Evolutionary conservation across 768 basidiomycete genomes (phyloP).

Genomic region (Phanerochaete carnosa): DNA sequence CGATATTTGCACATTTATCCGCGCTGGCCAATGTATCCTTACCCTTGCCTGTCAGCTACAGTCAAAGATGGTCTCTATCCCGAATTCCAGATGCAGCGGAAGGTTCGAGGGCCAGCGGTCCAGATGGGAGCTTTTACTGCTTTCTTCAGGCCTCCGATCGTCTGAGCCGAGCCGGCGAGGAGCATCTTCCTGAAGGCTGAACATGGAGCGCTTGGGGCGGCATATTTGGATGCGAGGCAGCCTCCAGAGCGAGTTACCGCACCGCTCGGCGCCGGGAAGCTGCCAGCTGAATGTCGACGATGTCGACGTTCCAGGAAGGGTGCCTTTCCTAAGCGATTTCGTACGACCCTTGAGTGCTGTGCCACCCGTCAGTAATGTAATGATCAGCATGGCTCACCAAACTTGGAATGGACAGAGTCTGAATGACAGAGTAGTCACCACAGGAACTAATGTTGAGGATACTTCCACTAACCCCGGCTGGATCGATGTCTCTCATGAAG

Average conservation of each 20-base stretch:
- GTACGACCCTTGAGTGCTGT: slow-evolving; percentile 35
- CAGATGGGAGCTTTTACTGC: slow-evolving; percentile 14
- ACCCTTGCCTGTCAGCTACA: slow-evolving; percentile 14
- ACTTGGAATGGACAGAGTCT: slow-evolving; percentile 3
- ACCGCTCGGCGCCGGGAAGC: slow-evolving; percentile 18
- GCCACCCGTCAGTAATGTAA: neutral
- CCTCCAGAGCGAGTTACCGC: slow-evolving; percentile 2
- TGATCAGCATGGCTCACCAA: slow-evolving; percentile 7
- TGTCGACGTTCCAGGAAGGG: slow-evolving; percentile 46
- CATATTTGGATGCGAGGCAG: slow-evolving; percentile 9
- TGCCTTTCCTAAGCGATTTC: slow-evolving; percentile 36
- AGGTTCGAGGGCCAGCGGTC: slow-evolving; percentile 8
- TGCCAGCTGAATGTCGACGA: slow-evolving; percentile 21
- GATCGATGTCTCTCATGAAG: slow-evolving; percentile 36
- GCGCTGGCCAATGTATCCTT: slow-evolving; percentile 9
- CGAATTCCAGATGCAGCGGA: slow-evolving; percentile 16
- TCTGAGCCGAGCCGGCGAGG: neutral
- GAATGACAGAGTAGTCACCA: neutral
- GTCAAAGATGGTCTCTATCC: slow-evolving; percentile 9
- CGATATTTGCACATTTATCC: slow-evolving; percentile 6
- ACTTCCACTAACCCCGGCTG: slow-evolving; percentile 27
- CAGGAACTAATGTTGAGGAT: slow-evolving; percentile 7
- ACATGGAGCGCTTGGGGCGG: slow-evolving; percentile 7
- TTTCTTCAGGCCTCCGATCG: slow-evolving; percentile 13
- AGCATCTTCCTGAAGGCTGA: neutral